Evolutionary conservation across 352 stramenopile species (phyloP).

Genomic region (Globisporangium nagaii): DNA sequence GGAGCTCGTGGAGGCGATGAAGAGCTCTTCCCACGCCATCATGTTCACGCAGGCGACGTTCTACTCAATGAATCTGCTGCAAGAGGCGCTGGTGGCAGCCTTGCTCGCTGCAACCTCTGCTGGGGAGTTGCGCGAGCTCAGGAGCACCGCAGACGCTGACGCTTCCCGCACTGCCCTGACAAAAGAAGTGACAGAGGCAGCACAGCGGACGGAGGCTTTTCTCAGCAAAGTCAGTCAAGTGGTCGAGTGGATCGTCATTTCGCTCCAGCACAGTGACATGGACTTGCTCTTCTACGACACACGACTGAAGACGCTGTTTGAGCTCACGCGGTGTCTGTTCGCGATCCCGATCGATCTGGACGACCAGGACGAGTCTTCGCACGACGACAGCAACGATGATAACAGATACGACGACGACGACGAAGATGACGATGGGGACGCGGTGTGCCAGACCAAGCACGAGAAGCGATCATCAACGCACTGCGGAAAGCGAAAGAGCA

Average conservation of each 20-base stretch:
- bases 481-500: no score
- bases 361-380: background rate
- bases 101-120: background rate
- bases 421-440: no score
- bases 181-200: background rate
- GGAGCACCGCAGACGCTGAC: background rate
- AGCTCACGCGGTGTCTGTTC: conserved; percentile 1
- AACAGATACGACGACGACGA: no score
- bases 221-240: conserved; percentile 11
- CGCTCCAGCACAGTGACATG: conserved; percentile 24
- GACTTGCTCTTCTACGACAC: conserved; percentile 22
- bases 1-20: conserved; percentile 21
- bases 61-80: conserved; percentile 14
- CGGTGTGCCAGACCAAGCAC: no score
- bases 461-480: background rate
- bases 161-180: background rate
- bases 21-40: conserved; percentile 15
- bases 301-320: conserved; percentile 16
- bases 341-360: conserved; percentile 4
- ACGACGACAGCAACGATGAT: background rate
- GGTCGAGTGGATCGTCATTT: conserved; percentile 18
- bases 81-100: conserved; percentile 14
- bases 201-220: background rate
- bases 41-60: conserved; percentile 15
- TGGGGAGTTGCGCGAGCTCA: background rate